Base-by-base conservation (phyloP, 495 filamentous ascomycete genomes). In the Clavariopsis aquatica region DNA sequence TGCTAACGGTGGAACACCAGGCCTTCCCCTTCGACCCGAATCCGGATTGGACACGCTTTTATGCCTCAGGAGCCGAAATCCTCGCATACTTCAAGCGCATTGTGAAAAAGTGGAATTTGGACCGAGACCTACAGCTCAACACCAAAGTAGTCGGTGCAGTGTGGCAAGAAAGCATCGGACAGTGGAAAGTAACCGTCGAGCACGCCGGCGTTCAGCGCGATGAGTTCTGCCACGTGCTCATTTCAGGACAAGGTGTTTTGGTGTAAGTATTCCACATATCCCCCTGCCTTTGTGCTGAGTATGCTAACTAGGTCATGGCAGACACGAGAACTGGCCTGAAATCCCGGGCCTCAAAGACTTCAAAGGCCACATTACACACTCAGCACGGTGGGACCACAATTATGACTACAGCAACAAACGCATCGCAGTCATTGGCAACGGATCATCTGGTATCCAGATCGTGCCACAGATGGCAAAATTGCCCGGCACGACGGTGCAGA, bases 361-460 rank as follows among this genome's bases (percentile, higher is more conserved):
- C 68, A 69, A 69, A 49, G 71, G 71, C 26, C 57, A 64, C 13
- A 24, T 68, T n/a, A 52, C 54, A 8, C 71, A 73, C 49, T 65
- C 61, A 1, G 71, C 71, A 12, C 52, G 38, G 22, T 73, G 71
- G 71, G 68, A 73, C 38, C 54, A 62, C 54, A 58, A 47, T 38
- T 68, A 62, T 31, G 55, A 71, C 8, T 67, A 71, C 24, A 28
- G 49, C 20, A 56, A 67, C 62, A 71, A 71, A 36, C 55, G 66
- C 23, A 70, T 73, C 19, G 71, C 55, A 3, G 57, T 73, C n/a
- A 73, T 73, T 45, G 71, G 71, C 27, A 73, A 73, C 45, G 71
- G 71, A 7, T 68, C 64, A 12, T 70, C 68, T 28, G 70, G 64
- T 9, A 71, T 72, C 17, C 64, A 67, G 38, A 66, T 72, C 45